Conservation (phyloP, 495 filamentous ascomycete species). For the Talaromyces wortmannii region DNA sequence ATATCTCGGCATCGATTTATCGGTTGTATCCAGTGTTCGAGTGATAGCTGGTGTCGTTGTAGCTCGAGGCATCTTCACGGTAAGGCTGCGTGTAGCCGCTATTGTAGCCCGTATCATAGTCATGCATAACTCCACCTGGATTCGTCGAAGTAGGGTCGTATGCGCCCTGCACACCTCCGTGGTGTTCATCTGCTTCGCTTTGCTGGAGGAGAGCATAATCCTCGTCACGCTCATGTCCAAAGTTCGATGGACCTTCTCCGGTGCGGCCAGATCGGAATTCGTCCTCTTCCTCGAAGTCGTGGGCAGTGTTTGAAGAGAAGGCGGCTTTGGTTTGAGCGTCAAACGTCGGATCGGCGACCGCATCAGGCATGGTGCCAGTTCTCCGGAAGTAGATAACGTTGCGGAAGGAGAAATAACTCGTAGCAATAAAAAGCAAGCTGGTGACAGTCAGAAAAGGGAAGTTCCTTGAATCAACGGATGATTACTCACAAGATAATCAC, state of each 20-base stretch:
- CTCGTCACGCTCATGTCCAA: conserved; percentile 32
- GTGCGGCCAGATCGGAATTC: conserved; percentile 40
- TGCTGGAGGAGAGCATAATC: conserved; percentile 42
- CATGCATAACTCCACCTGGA: conserved; percentile 26
- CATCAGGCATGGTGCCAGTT: conserved; percentile 68
- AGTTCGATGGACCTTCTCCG: conserved; percentile 21
- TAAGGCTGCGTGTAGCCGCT: conserved; percentile 39
- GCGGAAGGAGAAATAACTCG: conserved; percentile 69
- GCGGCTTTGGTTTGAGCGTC: conserved; percentile 42
- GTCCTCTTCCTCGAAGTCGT: conserved; percentile 43
- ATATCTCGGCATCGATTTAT: neutral
- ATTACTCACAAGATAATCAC: conserved; percentile 71
- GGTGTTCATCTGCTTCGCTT: conserved; percentile 36
- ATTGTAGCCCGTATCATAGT: conserved; percentile 40
- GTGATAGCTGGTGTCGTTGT: conserved; percentile 3
- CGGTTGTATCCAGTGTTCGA: neutral
- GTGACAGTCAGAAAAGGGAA: neutral
- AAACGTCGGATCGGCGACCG: conserved; percentile 45
- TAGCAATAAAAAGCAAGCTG: conserved; percentile 69
- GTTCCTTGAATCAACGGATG: neutral
- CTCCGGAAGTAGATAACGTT: conserved; percentile 71
- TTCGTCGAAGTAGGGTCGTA: conserved; percentile 33
- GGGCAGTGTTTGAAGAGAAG: conserved; percentile 41
- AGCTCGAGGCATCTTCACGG: neutral
- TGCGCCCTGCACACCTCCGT: conserved; percentile 27